Percentiles rank a stretch among this genome's conserved stretches.
These are phyloP conservation scores for Aspergillus pseudonomiae DNA, from an alignment of 2,329 filamentous ascomycete species.

Conservation along the genomic window DNA sequence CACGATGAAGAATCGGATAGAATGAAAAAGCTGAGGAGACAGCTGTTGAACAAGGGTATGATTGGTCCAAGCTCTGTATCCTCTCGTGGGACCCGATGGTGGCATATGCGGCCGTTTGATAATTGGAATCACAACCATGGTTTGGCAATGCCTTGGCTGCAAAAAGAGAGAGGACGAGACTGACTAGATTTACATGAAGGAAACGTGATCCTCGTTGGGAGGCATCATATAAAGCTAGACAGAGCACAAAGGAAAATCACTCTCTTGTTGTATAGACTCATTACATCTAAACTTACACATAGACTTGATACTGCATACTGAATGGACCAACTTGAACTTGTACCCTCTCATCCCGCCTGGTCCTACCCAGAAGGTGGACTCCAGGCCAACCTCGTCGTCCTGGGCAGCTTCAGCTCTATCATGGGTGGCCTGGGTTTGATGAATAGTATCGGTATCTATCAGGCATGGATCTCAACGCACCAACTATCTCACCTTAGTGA, in stretches of 20 bases:
- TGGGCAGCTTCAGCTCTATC: conserved; percentile 39
- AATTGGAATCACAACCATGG: not conserved
- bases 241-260: not conserved
- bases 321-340: not conserved
- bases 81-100: not conserved
- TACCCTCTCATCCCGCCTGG: not conserved
- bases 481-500: conserved; percentile 15
- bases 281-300: not conserved
- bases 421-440: conserved; percentile 40
- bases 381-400: conserved; percentile 45
- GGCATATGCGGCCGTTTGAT: not conserved
- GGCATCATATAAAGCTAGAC: not conserved
- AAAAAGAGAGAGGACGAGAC: not conserved
- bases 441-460: conserved; percentile 37
- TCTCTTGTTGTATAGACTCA: not conserved
- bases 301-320: not conserved
- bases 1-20: not conserved
- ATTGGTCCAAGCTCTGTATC: not conserved
- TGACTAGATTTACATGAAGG: not conserved
- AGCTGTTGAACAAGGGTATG: not conserved
- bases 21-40: not conserved
- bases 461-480: conserved; percentile 22
- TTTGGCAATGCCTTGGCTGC: not conserved
- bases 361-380: conserved; percentile 27
- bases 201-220: not conserved